Evolutionary conservation across 1,284 basidiomycete genomes (phyloP), one percentile per base, ranked within the genome.

Genomic region (Cerioporus squamosus): DNA sequence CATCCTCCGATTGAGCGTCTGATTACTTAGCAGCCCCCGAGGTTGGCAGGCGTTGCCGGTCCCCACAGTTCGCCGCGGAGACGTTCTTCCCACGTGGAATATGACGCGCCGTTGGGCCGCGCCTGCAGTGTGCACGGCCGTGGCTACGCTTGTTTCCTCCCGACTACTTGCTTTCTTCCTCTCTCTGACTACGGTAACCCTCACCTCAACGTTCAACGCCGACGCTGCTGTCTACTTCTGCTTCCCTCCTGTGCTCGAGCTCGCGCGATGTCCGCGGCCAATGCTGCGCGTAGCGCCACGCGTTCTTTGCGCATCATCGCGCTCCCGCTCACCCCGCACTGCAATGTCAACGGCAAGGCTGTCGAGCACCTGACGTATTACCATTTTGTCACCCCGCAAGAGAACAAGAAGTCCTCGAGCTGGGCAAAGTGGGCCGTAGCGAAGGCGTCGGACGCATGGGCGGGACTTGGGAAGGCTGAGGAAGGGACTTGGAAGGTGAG

Each of bases 401-500:
- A 66, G 3, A 60, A 64, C 24, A 61, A 62, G 2, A 65, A 66
- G 44, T 57, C 54, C n/a, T 48, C 44, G 5, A 63, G 57, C 9
- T 68, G 70, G 62, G 60, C 74, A 14, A 80, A 78, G 6, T 82
- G 79, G 78, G 74, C 72, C 2, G 75, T 79, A 7, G 68, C 67
- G 22, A 90, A 87, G 65, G 84, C 82, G 1, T 68, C 79, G 1
- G 70, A 76, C 44, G 71, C 80, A 5, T 92, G 90, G 90, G 77
- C 83, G 15, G 75, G 77, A 17, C 85, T 90, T 66, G 90, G 89
- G 15, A 85, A 85, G 61, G 83, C 87, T 3, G 71, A 75, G 5
- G 75, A 85, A 54, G 83, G 81, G 12, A 82, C 78, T 56, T 92
- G 90, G 90, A 86, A 87, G 82, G 90, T 88, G 57, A 6, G 76